These are phyloP conservation scores for Mycena latifolia DNA, from an alignment of 768 basidiomycete species.

Conservation along the genomic window DNA sequence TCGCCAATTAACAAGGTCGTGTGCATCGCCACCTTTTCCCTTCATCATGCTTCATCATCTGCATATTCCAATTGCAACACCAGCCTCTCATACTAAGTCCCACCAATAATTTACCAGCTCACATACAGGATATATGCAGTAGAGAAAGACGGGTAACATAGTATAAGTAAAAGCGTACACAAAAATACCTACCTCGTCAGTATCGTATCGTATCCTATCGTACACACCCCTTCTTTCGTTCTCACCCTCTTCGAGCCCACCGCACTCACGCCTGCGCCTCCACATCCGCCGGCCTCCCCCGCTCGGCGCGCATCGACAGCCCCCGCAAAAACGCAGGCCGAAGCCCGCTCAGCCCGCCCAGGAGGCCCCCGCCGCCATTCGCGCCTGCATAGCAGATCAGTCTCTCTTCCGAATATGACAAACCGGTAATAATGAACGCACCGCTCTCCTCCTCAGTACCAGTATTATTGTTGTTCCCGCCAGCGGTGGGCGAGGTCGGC, in stretches of 20 bases:
- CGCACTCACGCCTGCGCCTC: slow-evolving; percentile 26
- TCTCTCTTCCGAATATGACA: background rate
- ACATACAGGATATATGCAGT: no score
- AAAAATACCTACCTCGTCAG: no score
- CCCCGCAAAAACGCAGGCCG: slow-evolving; percentile 49
- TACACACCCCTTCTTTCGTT: background rate
- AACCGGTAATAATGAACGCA: background rate
- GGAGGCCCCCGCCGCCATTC: slow-evolving; percentile 31
- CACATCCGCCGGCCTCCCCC: slow-evolving; percentile 25
- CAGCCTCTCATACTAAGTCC: no score
- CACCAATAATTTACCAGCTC: no score
- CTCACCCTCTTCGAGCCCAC: background rate
- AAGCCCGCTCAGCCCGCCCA: slow-evolving; percentile 41
- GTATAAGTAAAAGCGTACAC: no score
- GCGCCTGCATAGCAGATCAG: background rate
- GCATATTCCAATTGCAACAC: no score
- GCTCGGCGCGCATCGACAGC: slow-evolving; percentile 26
- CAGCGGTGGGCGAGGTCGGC: slow-evolving; percentile 19
- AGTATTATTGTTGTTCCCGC: no score
- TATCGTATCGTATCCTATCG: no score
- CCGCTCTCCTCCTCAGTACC: slow-evolving; percentile 11
- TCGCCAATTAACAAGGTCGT: no score
- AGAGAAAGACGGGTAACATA: no score
- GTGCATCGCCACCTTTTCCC: no score
- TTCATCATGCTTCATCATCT: no score